Evolutionary conservation across 192 early-diverging fungal species (phyloP), one percentile per base, ranked within the genome.

Genomic region (Coemansia sp.): DNA sequence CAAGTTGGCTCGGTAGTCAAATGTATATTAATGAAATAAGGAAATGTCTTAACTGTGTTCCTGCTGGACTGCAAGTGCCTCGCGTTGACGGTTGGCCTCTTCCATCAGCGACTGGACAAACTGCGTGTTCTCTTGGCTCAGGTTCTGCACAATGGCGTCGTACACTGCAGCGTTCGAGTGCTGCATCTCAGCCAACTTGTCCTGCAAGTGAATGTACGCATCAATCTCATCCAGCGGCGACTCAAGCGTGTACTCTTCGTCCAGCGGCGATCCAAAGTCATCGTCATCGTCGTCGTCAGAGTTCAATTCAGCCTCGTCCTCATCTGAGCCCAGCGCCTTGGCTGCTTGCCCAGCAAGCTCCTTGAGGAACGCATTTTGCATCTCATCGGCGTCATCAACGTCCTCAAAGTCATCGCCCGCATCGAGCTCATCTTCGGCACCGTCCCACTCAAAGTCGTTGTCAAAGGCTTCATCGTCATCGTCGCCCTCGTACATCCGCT

Each of bases 191-290:
- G 62, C 51, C 37, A 93, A 87, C 56, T 83, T 82, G 63, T 88
- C 85, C 49, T 87, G 84, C 73, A 93, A 88, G 56, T 81, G 77
- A 31, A 88, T 66, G 70, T 92, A 91, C 5, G 88, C 85, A 68
- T 93, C 84, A 49, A 93, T 67, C 49, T 86, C 78, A 69, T 93
- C 91, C 58, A 93, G 72, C 19, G 90, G 90, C 34, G 89, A 88
- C 67, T 92, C 89, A 38, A 91, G 88, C 22, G 87, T 76, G 21
- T 88, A 83, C 67, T 91, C 89, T 65, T 93, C 91, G 38, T 90
- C 84, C 38, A 91, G 74, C 15, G 78, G 82, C n/a, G 86, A 86
- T 20, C 84, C 85, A 26, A 83, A 79, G 11, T 89, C 87, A 31
- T 88, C 85, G 14, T 87, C 85, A 9, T 92, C 87, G 12, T 87